These are phyloP conservation scores for Bacidia rubella DNA, from an alignment of 495 filamentous ascomycete species.

Conservation along the genomic window DNA sequence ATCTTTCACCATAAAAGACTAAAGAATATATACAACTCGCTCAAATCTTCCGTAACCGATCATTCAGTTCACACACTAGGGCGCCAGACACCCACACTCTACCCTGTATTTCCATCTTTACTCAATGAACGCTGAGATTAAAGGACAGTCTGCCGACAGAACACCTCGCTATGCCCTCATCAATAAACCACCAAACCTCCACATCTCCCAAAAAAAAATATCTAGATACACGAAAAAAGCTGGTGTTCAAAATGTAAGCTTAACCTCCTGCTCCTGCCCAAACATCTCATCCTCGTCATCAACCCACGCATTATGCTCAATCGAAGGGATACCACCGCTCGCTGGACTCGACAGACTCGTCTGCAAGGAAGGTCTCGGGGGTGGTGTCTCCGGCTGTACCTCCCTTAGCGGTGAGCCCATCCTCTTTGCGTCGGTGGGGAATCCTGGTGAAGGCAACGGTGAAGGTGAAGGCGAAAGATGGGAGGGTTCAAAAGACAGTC, in stretches of 20 bases:
- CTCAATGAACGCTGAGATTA: no score
- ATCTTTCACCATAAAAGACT: no score
- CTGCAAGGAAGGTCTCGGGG: slow-evolving; percentile 27
- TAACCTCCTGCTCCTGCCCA: slow-evolving; percentile 36
- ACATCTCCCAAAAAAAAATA: background rate
- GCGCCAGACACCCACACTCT: no score
- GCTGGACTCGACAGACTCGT: slow-evolving; percentile 30
- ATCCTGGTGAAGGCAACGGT: slow-evolving; percentile 2
- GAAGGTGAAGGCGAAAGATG: background rate
- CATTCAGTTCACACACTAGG: no score
- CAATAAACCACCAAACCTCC: background rate
- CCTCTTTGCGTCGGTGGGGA: slow-evolving; percentile 3
- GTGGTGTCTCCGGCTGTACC: background rate
- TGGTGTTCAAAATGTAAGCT: slow-evolving; percentile 48
- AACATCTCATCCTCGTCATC: slow-evolving; percentile 50
- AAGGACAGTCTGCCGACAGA: no score
- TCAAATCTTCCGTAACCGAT: no score
- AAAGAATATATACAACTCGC: no score
- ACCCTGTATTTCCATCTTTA: no score
- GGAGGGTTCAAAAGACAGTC: slow-evolving; percentile 13
- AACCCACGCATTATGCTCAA: slow-evolving; percentile 69
- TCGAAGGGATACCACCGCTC: slow-evolving; percentile 25
- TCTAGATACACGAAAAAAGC: slow-evolving; percentile 18
- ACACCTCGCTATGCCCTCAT: slow-evolving; percentile 8
- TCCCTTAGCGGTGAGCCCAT: background rate